A percentile compares a stretch with the other conserved stretches of the same genome.
These are phyloP conservation scores for Microdochium bolleyi DNA, from an alignment of 2,329 filamentous ascomycete genomes.

Conservation along the genomic window DNA sequence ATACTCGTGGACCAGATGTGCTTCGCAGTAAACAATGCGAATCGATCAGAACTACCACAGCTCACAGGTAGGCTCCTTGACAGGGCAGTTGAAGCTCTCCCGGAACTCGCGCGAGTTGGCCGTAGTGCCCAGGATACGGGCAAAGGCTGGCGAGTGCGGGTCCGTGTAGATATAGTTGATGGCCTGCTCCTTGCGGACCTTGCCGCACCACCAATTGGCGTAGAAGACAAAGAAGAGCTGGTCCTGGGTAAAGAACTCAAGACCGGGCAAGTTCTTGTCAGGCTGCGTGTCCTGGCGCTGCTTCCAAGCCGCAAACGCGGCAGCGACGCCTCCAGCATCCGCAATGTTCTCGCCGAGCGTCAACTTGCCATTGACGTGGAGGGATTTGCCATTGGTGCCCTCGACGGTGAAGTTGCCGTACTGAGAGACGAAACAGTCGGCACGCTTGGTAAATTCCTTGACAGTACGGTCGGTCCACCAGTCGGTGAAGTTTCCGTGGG, in stretches of 20 bases:
- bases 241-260: slow-evolving; percentile 51
- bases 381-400: slow-evolving; percentile 40
- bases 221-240: slow-evolving; percentile 58
- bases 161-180: slow-evolving; percentile 53
- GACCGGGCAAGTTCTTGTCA: slow-evolving; percentile 43
- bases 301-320: slow-evolving; percentile 54
- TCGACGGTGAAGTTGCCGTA: slow-evolving; percentile 50
- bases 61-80: slow-evolving; percentile 60
- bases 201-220: slow-evolving; percentile 58
- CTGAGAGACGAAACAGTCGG: slow-evolving; percentile 55
- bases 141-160: slow-evolving; percentile 56
- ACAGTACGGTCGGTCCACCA: slow-evolving; percentile 58
- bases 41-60: slow-evolving; percentile 43
- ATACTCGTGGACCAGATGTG: too few relatives aligned
- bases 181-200: slow-evolving; percentile 49
- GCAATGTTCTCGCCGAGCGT: slow-evolving; percentile 60
- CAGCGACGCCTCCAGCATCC: slow-evolving; percentile 54
- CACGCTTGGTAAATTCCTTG: slow-evolving; percentile 45
- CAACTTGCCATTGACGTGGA: slow-evolving; percentile 54
- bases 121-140: slow-evolving; percentile 55
- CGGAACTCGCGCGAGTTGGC: slow-evolving; percentile 60
- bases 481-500: slow-evolving; percentile 54
- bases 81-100: slow-evolving; percentile 58
- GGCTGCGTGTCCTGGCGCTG: slow-evolving; percentile 39
- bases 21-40: too few relatives aligned